These are phyloP conservation scores for Bullera alba DNA, from an alignment of 768 basidiomycete genomes.

Conservation along the genomic window DNA sequence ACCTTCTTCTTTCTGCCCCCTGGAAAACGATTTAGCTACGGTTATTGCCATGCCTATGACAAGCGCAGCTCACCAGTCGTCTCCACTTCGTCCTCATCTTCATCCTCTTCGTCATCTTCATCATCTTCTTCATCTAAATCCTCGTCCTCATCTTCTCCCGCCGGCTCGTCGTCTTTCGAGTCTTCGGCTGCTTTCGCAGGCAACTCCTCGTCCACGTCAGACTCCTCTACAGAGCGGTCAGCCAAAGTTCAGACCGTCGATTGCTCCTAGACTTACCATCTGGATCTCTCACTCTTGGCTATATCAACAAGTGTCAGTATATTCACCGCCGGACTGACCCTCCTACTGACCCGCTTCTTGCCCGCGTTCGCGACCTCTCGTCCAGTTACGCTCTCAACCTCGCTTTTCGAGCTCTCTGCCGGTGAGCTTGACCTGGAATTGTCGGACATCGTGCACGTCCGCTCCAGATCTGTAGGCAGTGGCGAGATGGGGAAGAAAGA, in stretches of 20 bases:
- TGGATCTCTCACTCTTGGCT: constrained; percentile 28
- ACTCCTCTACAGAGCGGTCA: constrained; percentile 7
- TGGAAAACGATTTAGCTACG: not conserved
- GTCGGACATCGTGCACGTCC: constrained; percentile 1
- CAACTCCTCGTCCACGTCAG: constrained; percentile 7
- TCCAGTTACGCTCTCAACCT: too few species aligned
- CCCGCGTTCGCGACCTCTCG: constrained; percentile 6
- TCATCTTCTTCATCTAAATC: constrained; percentile 34
- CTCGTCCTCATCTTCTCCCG: constrained; percentile 48
- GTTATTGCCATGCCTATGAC: not conserved
- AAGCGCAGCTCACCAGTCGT: not conserved
- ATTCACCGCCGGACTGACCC: not conserved
- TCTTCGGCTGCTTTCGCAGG: constrained; percentile 47
- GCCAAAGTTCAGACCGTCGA: not conserved
- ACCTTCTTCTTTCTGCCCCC: constrained; percentile 16
- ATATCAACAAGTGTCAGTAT: constrained; percentile 8
- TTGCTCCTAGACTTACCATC: constrained; percentile 16
- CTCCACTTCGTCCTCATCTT: constrained; percentile 7
- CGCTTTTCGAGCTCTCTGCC: not conserved
- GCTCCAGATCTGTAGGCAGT: too few species aligned
- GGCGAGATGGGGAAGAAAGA: too few species aligned
- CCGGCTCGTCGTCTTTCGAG: constrained; percentile 23
- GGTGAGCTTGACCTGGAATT: not conserved
- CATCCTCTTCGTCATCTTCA: constrained; percentile 4
- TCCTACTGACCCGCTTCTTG: constrained; percentile 25